phyloP scores from a whole-genome alignment of 2,329 filamentous ascomycete genomes.

The Aureobasidium sp. region DNA sequence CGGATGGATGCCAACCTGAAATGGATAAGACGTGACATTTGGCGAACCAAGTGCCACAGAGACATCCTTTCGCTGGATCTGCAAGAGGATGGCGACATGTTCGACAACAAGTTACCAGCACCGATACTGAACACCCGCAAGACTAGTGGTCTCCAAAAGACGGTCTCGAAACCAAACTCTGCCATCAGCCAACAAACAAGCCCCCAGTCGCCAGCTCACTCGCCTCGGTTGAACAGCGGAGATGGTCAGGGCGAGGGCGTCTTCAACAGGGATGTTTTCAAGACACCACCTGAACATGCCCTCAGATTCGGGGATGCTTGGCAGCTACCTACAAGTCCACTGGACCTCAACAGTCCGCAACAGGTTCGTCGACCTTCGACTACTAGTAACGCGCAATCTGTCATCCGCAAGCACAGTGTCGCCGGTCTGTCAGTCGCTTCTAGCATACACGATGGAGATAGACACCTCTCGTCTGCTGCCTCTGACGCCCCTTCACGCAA shows the following conservation, averaged over 20 bases:
- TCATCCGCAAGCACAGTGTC: conserved; percentile 8
- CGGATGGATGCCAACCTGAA: conserved; percentile 81
- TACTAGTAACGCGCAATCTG: conserved; percentile 19
- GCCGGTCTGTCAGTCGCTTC: conserved; percentile 15
- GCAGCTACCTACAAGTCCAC: conserved; percentile 25
- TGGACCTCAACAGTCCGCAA: conserved; percentile 23
- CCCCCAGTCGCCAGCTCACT: not conserved
- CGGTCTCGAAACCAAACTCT: conserved; percentile 12
- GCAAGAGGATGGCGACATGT: conserved; percentile 56
- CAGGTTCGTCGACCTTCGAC: conserved; percentile 28
- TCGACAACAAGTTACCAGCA: conserved; percentile 12
- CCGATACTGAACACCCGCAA: not conserved
- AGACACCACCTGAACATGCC: conserved; percentile 36
- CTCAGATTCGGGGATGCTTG: conserved; percentile 19
- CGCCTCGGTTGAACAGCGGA: conserved; percentile 16
- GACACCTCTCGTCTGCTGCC: conserved; percentile 17
- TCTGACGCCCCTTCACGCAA: conserved; percentile 17
- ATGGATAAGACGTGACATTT: conserved; percentile 90
- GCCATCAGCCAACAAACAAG: not conserved
- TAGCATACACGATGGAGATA: conserved; percentile 20
- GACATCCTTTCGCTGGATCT: conserved; percentile 81
- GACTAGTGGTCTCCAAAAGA: conserved; percentile 2
- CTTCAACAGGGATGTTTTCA: conserved; percentile 31
- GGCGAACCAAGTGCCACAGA: conserved; percentile 81
- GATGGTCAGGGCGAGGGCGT: not conserved